Evolutionary conservation across 257 asterid genomes (phyloP).

Genomic region (Ilex aquifolium): DNA sequence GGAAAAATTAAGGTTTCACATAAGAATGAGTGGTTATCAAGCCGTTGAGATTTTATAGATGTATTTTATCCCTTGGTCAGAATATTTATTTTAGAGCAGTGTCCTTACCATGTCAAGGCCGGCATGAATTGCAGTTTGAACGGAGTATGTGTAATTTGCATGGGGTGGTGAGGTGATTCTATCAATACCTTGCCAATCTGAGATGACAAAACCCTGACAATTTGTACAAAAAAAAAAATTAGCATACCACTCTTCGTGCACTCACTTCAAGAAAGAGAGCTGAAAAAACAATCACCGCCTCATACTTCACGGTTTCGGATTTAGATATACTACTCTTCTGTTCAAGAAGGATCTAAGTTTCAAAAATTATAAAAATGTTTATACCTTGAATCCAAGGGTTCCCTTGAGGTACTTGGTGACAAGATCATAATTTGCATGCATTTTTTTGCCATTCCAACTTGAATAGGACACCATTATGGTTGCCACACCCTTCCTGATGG

Average conservation of each 20-base stretch:
- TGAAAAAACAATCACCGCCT: not conserved
- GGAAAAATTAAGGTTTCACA: too few relatives aligned
- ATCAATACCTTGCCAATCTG: conserved; percentile 69
- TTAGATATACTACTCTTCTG: not conserved
- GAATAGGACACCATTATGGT: conserved; percentile 51
- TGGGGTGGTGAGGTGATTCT: conserved; percentile 45
- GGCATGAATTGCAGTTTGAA: conserved; percentile 33
- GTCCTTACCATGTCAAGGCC: too few relatives aligned
- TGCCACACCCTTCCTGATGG: conserved; percentile 41
- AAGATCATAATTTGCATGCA: conserved; percentile 36
- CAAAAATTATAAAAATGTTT: too few relatives aligned
- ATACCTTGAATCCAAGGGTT: conserved; percentile 32
- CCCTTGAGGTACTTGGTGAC: conserved; percentile 42
- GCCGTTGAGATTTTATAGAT: too few relatives aligned
- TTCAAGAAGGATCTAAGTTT: not conserved
- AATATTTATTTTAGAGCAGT: too few relatives aligned
- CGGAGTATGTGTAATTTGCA: conserved; percentile 55
- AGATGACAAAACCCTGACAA: conserved; percentile 68
- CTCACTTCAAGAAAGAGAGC: too few relatives aligned
- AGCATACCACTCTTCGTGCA: too few relatives aligned
- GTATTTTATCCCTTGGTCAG: too few relatives aligned
- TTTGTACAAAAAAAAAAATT: too few relatives aligned
- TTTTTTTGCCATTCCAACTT: conserved; percentile 38
- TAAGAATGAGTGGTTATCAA: too few relatives aligned
- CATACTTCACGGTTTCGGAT: not conserved